A percentile compares a stretch with the other conserved stretches of the same genome.
These are phyloP conservation scores for Pichia cactophila DNA, from an alignment of 1,139 yeast genomes.

Conservation along the genomic window DNA sequence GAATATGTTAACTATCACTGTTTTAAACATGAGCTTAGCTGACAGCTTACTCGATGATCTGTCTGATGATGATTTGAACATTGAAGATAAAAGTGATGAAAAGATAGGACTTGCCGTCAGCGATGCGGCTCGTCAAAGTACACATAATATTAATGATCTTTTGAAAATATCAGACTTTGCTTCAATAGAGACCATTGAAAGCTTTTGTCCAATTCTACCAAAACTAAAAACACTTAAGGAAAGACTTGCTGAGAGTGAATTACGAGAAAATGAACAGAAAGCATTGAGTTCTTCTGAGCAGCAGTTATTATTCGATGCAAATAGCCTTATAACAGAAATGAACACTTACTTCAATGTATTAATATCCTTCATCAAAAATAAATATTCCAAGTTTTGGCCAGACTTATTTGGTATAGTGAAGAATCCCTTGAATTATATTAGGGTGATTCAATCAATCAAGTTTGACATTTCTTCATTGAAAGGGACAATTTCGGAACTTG, in stretches of 20 bases:
- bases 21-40: conserved; percentile 20
- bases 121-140: not conserved
- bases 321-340: conserved; percentile 49
- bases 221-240: conserved; percentile 17
- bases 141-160: conserved; percentile 5
- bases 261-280: not conserved
- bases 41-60: conserved; percentile 21
- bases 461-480: conserved; percentile 27
- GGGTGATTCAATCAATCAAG: conserved; percentile 44
- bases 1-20: too few relatives aligned
- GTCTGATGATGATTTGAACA: conserved; percentile 10
- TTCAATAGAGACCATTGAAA: conserved; percentile 6
- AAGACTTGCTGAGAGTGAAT: conserved; percentile 14
- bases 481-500: conserved; percentile 31
- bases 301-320: conserved; percentile 44
- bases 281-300: conserved; percentile 1
- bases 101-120: not conserved
- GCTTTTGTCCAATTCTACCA: conserved; percentile 21
- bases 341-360: conserved; percentile 47
- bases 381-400: conserved; percentile 58
- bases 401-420: conserved; percentile 61
- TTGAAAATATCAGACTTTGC: conserved; percentile 9
- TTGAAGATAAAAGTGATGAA: not conserved
- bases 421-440: conserved; percentile 60
- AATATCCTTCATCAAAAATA: conserved; percentile 43